Percentiles rank a stretch among this genome's conserved stretches.
Conservation (phyloP, 495 filamentous ascomycete species). For the Bombardia bombarda region DNA sequence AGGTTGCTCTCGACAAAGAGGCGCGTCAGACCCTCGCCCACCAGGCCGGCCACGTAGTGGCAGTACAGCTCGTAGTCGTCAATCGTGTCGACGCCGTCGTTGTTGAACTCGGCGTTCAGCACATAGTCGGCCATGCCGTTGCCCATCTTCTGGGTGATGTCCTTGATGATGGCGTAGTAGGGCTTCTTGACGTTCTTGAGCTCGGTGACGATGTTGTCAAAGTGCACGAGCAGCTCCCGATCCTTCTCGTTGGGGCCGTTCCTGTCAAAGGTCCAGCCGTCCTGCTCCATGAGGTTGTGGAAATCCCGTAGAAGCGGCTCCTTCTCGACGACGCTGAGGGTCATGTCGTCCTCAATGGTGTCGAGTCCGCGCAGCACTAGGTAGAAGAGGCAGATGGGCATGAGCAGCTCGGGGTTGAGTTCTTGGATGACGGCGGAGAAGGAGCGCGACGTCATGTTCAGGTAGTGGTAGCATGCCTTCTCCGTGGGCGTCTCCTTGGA, state of each 20-base stretch:
- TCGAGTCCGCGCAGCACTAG: slow-evolving; percentile 83
- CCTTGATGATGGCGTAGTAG: slow-evolving; percentile 82
- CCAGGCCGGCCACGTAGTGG: slow-evolving; percentile 94
- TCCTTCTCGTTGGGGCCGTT: slow-evolving; percentile 93
- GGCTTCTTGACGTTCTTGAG: slow-evolving; percentile 80
- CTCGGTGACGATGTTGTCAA: slow-evolving; percentile 77
- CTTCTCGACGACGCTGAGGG: slow-evolving; percentile 69
- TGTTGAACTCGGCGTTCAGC: slow-evolving; percentile 69
- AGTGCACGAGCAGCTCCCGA: slow-evolving; percentile 82
- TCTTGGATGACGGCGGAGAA: slow-evolving; percentile 94
- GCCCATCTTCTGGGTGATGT: slow-evolving; percentile 92
- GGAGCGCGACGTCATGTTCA: slow-evolving; percentile 84
- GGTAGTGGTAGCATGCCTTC: slow-evolving; percentile 73
- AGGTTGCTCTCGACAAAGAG: slow-evolving; percentile 84
- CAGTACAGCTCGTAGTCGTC: slow-evolving; percentile 93
- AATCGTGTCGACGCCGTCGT: slow-evolving; percentile 71
- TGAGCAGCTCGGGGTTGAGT: slow-evolving; percentile 83
- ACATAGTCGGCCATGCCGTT: slow-evolving; percentile 97
- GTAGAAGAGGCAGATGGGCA: slow-evolving; percentile 92
- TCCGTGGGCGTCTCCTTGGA: slow-evolving; percentile 66
- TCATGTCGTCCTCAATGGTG: slow-evolving; percentile 98
- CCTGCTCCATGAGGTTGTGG: slow-evolving; percentile 62
- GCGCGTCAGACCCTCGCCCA: slow-evolving; percentile 86
- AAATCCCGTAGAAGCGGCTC: slow-evolving; percentile 82
- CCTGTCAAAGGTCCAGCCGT: slow-evolving; percentile 83